These are phyloP conservation scores for Ganoderma multipileum DNA, from an alignment of 1,284 basidiomycete genomes.

Conservation along the genomic window DNA sequence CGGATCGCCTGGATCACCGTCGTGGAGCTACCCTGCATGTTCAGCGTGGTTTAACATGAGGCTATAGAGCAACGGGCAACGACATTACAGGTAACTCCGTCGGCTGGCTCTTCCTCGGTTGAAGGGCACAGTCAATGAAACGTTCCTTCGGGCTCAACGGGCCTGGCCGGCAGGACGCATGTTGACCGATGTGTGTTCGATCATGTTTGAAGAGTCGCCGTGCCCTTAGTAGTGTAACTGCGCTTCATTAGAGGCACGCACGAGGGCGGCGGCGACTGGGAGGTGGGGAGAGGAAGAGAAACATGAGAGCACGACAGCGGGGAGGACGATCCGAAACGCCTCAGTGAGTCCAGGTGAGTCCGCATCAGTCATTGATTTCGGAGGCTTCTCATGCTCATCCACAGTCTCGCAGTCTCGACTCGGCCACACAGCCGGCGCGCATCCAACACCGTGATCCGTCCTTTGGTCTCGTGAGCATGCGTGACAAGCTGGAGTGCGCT, in stretches of 20 bases:
- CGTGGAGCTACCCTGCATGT: background rate
- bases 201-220: constrained; percentile 3
- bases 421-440: background rate
- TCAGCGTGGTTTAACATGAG: constrained; percentile 7
- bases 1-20: constrained; percentile 3
- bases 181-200: background rate
- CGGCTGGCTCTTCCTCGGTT: background rate
- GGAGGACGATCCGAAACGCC: background rate
- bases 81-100: constrained; percentile 19
- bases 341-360: background rate
- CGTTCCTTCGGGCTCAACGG: background rate
- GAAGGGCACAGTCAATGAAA: background rate
- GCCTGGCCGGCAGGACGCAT: background rate
- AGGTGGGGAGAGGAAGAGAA: background rate
- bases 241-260: constrained; percentile 2
- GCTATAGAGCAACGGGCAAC: constrained; percentile 1
- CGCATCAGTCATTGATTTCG: background rate
- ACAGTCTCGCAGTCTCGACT: background rate
- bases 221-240: constrained; percentile 14
- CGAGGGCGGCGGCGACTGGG: background rate
- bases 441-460: background rate
- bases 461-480: background rate
- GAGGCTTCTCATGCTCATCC: constrained; percentile 1
- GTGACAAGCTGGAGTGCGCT: background rate
- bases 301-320: background rate